phyloP scores from a whole-genome alignment of 2,329 filamentous ascomycete genomes.

The Exutisphaerella laricina region DNA sequence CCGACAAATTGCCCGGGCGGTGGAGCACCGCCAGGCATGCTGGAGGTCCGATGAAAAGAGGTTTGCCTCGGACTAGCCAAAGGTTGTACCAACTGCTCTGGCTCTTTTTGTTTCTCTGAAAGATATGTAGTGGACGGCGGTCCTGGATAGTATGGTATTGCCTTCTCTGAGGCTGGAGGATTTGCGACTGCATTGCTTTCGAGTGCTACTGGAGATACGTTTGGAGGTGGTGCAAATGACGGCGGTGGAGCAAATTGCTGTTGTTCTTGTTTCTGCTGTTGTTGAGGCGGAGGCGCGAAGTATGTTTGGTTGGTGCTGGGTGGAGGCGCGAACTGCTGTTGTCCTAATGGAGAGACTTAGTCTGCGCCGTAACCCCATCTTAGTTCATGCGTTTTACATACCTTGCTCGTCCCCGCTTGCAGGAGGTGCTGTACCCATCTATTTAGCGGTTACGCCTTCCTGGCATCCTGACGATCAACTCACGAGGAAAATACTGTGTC shows the following conservation, averaged over 20 bases:
- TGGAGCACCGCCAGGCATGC: conserved; percentile 38
- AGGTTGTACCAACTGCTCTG: conserved; percentile 16
- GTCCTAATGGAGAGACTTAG: background rate
- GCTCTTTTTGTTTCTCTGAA: conserved; percentile 30
- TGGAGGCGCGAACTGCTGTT: conserved; percentile 7
- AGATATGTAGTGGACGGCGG: conserved; percentile 33
- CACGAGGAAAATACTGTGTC: conserved; percentile 31
- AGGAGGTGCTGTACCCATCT: conserved; percentile 5
- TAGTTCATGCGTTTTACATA: background rate
- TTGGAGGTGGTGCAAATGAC: conserved; percentile 19
- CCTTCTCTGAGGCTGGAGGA: conserved; percentile 23
- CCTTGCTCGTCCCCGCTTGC: conserved; percentile 2
- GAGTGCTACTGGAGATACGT: conserved; percentile 30
- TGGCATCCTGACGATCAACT: conserved; percentile 5
- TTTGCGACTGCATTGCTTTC: conserved; percentile 17
- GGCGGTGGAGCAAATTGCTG: conserved; percentile 30
- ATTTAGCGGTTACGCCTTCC: background rate
- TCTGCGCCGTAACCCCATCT: background rate
- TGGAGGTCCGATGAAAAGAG: conserved; percentile 23
- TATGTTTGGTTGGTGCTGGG: conserved; percentile 20
- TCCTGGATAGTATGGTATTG: conserved; percentile 33
- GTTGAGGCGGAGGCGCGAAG: conserved; percentile 25
- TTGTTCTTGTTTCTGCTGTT: conserved; percentile 21
- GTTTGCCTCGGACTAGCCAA: conserved; percentile 22
- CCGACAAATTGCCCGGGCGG: conserved; percentile 57